Conservation (phyloP, 352 stramenopile genomes). For the Globisporangium viniferum region DNA sequence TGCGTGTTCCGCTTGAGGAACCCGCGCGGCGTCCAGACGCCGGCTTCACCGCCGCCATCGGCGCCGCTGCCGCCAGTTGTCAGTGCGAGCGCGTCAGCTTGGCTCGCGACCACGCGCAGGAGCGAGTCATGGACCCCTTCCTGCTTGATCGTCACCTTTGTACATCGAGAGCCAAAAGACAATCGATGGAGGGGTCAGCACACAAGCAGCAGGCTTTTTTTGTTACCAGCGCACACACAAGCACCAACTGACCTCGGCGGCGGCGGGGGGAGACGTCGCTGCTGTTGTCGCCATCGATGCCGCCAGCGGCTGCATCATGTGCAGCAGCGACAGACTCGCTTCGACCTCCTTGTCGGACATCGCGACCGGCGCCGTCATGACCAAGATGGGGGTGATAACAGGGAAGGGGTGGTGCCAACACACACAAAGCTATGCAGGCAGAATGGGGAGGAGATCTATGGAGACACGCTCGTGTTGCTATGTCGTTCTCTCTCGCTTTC, state of each 20-base stretch:
- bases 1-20: constrained; percentile 37
- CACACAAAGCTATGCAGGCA: neutral
- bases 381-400: neutral
- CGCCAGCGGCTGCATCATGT: constrained; percentile 46
- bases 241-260: constrained; percentile 11
- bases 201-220: neutral
- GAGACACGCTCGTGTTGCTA: neutral
- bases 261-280: neutral
- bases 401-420: neutral
- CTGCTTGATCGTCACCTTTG: constrained; percentile 6
- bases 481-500: neutral
- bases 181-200: constrained; percentile 1
- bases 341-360: constrained; percentile 59
- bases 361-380: constrained; percentile 12
- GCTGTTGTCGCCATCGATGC: neutral
- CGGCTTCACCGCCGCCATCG: neutral
- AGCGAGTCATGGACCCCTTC: constrained; percentile 34
- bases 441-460: neutral
- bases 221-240: neutral
- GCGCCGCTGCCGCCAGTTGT: constrained; percentile 11
- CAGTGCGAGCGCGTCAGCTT: constrained; percentile 13
- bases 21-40: constrained; percentile 5
- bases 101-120: constrained; percentile 37
- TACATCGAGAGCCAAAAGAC: neutral
- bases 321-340: constrained; percentile 55